Evolutionary conservation across 192 early-diverging fungal species (phyloP), one percentile per base, ranked within the genome.

Genomic region (Gorgonomyces haynaldii): DNA sequence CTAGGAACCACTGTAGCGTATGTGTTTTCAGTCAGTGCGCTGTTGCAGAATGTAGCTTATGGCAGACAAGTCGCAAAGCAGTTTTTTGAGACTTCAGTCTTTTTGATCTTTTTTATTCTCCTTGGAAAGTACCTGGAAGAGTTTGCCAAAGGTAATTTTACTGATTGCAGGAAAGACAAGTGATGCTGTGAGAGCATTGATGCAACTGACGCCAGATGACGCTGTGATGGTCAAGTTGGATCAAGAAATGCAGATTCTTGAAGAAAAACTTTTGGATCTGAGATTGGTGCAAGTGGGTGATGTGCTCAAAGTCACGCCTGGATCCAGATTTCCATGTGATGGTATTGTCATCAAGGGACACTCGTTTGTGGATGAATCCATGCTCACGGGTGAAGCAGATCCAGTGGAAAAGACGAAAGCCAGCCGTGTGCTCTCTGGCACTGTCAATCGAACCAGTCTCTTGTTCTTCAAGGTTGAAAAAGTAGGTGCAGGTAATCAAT

Each of bases 41-140:
- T 83, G 9, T 58, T 70, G 16, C 57, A 55, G 1, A 58, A 64
- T 16, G 65, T 77, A 62, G 53, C 59, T 29, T 56, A 52, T 7
- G 56, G 40, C 15, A 41, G 17, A 40, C 49, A 38, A 23, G 44
- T 40, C 15, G 56, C 45, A 6, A n/a, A 42, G 2, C 64, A 77
- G 39, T 86, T 81, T 51, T 90, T 90, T 57, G 88, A 90, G 53
- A 88, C 85, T 0, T 57, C 68, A 12, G 71, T 85, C 10, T 74
- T 85, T 28, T 53, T 90, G 44, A 78, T 88, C 31, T 83, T 82
- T 0, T 88, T 90, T 62, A 83, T 90, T 49, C 65, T 82, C 34
- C 58, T 88, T 16, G 88, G 88, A 31, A 86, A 84, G 54, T 90
- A 81, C 69, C 54, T 90, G 29, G 84, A 88, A 50, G 67, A 66